phyloP scores from a whole-genome alignment of 2,329 filamentous ascomycete genomes.

The Chaetoscypha palmicola region DNA sequence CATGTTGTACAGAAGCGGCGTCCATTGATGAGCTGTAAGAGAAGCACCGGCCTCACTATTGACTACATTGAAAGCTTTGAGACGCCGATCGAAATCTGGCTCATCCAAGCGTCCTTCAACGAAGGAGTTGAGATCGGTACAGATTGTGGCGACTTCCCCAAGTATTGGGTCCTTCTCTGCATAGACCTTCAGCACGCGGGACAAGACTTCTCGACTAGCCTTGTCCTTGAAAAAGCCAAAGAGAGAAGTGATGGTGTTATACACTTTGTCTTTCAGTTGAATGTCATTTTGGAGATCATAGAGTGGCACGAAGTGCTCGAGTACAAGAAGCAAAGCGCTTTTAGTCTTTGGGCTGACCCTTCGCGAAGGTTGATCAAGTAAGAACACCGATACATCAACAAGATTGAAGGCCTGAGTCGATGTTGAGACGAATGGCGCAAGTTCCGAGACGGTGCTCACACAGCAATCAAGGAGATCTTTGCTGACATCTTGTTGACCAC shows the following conservation, averaged over 20 bases:
- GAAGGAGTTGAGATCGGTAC: slow-evolving; percentile 74
- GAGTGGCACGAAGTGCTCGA: slow-evolving; percentile 72
- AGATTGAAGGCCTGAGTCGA: slow-evolving; percentile 67
- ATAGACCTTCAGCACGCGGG: slow-evolving; percentile 65
- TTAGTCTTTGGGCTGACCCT: slow-evolving; percentile 79
- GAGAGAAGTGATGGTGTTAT: slow-evolving; percentile 67
- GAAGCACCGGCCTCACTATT: slow-evolving; percentile 52
- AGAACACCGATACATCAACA: slow-evolving; percentile 70
- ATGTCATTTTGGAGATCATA: slow-evolving; percentile 49
- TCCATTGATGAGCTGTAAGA: slow-evolving; percentile 71
- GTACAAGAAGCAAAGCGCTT: slow-evolving; percentile 67
- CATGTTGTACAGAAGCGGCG: slow-evolving; percentile 81
- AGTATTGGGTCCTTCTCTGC: slow-evolving; percentile 56
- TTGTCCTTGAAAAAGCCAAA: slow-evolving; percentile 89
- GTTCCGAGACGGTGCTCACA: slow-evolving; percentile 69
- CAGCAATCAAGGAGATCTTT: slow-evolving; percentile 73
- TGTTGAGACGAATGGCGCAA: slow-evolving; percentile 63
- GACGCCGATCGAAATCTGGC: slow-evolving; percentile 77
- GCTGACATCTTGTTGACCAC: slow-evolving; percentile 47
- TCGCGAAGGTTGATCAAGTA: slow-evolving; percentile 78
- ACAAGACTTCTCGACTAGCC: slow-evolving; percentile 66
- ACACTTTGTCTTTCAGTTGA: slow-evolving; percentile 58
- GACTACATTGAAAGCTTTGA: slow-evolving; percentile 68
- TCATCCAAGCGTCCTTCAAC: slow-evolving; percentile 67
- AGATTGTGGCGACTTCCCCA: slow-evolving; percentile 59